Evolutionary conservation across 148 eudicot genomes (phyloP).

Genomic region (Dianthus caryophyllus): DNA sequence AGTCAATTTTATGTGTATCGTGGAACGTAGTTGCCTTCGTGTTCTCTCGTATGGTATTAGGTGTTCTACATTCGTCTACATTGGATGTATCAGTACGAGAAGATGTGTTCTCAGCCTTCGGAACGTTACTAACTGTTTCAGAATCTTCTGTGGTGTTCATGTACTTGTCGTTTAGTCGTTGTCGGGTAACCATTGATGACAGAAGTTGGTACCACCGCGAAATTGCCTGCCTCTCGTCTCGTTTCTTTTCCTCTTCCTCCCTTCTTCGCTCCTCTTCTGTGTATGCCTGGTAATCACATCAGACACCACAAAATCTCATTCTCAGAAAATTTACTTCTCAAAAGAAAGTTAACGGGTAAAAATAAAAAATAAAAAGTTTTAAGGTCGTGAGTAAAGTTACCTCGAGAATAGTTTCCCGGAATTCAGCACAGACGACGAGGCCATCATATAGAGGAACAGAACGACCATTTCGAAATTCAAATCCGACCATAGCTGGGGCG

Average conservation of each 20-base stretch:
- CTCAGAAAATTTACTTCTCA: neutral
- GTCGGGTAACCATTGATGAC: conserved; percentile 70
- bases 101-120: conserved; percentile 24
- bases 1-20: conserved; percentile 8
- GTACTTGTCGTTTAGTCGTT: conserved; percentile 62
- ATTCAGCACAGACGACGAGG: conserved; percentile 87
- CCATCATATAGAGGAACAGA: conserved; percentile 83
- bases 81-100: conserved; percentile 6
- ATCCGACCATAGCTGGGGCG: conserved; percentile 99
- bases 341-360: neutral
- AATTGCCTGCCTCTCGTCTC: conserved; percentile 60
- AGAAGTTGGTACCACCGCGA: conserved; percentile 97
- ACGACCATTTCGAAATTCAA: conserved; percentile 86
- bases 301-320: too few species aligned
- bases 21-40: conserved; percentile 15
- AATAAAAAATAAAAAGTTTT: too few species aligned
- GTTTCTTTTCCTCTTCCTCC: conserved; percentile 65
- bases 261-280: conserved; percentile 78
- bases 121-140: conserved; percentile 23
- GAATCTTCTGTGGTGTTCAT: conserved; percentile 30
- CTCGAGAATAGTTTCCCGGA: conserved; percentile 72
- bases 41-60: conserved; percentile 22
- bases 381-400: conserved; percentile 30
- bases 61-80: conserved; percentile 16
- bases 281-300: conserved; percentile 58